Percentiles rank a stretch among this genome's conserved stretches.
phyloP scores from a whole-genome alignment of 1,284 basidiomycete genomes.

The Naganishia sp. region DNA sequence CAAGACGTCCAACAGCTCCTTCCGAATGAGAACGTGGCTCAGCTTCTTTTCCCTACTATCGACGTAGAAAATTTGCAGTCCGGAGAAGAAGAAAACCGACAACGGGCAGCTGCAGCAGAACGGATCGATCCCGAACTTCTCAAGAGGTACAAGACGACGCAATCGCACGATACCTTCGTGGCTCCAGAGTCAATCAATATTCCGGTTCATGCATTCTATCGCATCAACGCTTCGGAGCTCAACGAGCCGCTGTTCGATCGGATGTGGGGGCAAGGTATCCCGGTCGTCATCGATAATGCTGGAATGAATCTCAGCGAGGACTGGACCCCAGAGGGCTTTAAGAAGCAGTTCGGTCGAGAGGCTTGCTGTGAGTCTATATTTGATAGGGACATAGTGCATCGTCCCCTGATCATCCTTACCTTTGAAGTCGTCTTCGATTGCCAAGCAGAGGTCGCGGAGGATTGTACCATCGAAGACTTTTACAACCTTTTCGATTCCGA shows the following conservation, averaged over 20 bases:
- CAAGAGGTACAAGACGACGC: constrained; percentile 30
- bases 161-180: constrained; percentile 50
- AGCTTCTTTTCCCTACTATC: constrained; percentile 13
- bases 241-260: constrained; percentile 65
- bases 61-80: constrained; percentile 6
- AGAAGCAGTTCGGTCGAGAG: constrained; percentile 56
- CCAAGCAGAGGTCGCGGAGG: constrained; percentile 66
- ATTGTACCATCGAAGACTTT: constrained; percentile 72
- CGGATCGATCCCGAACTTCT: background rate
- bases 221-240: constrained; percentile 60
- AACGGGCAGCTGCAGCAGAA: constrained; percentile 1
- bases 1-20: constrained; percentile 16
- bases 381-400: too few relatives aligned
- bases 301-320: constrained; percentile 63
- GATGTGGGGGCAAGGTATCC: constrained; percentile 71
- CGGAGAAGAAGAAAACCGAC: constrained; percentile 23
- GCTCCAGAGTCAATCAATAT: constrained; percentile 43
- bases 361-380: constrained; percentile 57
- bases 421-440: constrained; percentile 70
- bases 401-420: constrained; percentile 20
- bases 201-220: constrained; percentile 44
- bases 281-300: constrained; percentile 71
- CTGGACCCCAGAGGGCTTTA: constrained; percentile 83
- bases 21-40: constrained; percentile 6
- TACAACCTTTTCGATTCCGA: constrained; percentile 76